Percentiles rank a stretch among this genome's conserved stretches.
Evolutionary conservation across 2,329 filamentous ascomycete species (phyloP).

Genomic region (Chlorencoelia australis): DNA sequence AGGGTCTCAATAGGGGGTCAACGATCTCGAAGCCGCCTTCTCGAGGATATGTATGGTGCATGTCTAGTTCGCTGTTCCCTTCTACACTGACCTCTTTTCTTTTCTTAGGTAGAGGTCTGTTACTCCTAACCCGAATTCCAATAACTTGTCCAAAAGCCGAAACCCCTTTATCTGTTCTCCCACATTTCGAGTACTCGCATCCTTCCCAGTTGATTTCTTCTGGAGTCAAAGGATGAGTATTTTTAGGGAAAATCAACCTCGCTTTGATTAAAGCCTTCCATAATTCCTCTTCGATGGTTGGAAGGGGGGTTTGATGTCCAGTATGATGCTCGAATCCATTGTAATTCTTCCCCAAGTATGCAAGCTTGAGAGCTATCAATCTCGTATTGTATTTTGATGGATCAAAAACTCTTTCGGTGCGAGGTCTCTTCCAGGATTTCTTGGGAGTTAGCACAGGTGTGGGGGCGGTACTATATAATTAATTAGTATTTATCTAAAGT

Average conservation of each 20-base stretch:
- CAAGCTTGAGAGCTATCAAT: constrained; percentile 82
- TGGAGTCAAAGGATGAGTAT: constrained; percentile 32
- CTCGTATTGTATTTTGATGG: constrained; percentile 73
- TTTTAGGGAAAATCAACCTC: constrained; percentile 64
- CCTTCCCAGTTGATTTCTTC: constrained; percentile 67
- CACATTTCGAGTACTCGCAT: constrained; percentile 90
- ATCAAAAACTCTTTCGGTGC: constrained; percentile 43
- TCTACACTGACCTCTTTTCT: constrained; percentile 13
- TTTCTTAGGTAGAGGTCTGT: constrained; percentile 45
- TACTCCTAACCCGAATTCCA: constrained; percentile 71
- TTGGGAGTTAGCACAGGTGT: too few species aligned
- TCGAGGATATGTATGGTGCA: constrained; percentile 18
- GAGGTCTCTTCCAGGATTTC: constrained; percentile 29
- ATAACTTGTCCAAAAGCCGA: constrained; percentile 97
- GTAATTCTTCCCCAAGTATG: constrained; percentile 84
- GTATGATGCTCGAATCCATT: constrained; percentile 86
- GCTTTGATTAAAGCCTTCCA: constrained; percentile 84
- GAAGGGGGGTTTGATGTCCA: constrained; percentile 54
- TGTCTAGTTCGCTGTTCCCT: constrained; percentile 5
- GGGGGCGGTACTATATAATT: constrained; percentile 4
- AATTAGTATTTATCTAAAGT: background rate
- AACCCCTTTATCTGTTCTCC: constrained; percentile 84
- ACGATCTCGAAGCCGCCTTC: constrained; percentile 18
- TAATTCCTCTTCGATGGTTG: constrained; percentile 85
- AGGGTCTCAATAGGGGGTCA: constrained; percentile 19